Conservation (phyloP, 2,329 filamentous ascomycete genomes). For the Venturia oleaginea region DNA sequence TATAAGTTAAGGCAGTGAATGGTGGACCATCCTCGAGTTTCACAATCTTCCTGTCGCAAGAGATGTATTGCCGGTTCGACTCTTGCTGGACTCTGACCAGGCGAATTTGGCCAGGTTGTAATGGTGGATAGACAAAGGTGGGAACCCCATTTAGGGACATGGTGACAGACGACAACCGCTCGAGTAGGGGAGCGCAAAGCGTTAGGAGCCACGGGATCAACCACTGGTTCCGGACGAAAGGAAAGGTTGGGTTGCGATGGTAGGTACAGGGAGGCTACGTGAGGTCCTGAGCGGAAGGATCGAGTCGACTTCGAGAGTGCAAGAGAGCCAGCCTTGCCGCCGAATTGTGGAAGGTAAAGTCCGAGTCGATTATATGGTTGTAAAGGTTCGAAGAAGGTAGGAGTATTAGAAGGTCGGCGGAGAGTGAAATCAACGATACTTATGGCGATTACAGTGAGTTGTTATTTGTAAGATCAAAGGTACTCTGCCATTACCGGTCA, state of each 20-base stretch:
- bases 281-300: background rate
- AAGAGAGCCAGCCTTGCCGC: background rate
- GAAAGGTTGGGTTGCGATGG: too few species aligned
- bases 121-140: background rate
- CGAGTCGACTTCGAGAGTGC: background rate
- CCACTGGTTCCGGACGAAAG: too few species aligned
- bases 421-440: background rate
- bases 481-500: too few species aligned
- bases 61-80: background rate
- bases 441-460: too few species aligned
- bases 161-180: background rate
- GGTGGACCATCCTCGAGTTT: background rate
- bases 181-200: background rate
- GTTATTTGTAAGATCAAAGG: too few species aligned
- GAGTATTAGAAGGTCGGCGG: background rate
- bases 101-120: background rate
- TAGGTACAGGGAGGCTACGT: too few species aligned
- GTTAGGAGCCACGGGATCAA: background rate
- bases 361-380: too few species aligned
- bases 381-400: too few species aligned
- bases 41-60: background rate
- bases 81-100: background rate
- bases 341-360: too few species aligned
- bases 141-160: background rate
- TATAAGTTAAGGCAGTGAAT: conserved; percentile 4